Conservation (phyloP, 1,284 basidiomycete genomes). For the Xanthoconium separans region DNA sequence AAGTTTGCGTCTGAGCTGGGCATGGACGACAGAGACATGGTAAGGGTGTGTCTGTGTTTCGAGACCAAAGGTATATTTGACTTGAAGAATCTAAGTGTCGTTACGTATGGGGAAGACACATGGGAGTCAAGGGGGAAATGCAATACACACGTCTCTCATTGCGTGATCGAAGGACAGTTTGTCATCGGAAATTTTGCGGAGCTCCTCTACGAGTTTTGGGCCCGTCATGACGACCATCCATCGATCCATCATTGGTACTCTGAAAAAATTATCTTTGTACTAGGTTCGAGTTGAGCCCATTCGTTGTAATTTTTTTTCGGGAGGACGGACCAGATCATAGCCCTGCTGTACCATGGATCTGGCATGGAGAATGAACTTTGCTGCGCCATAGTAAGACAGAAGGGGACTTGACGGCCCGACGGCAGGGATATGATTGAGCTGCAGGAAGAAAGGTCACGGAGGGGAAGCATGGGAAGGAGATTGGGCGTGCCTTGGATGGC, state of each 20-base stretch:
- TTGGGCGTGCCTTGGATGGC: slow-evolving; percentile 26
- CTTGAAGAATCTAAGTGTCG: slow-evolving; percentile 32
- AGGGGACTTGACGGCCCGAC: slow-evolving; percentile 37
- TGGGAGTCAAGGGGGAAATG: slow-evolving; percentile 2
- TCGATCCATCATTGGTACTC: slow-evolving; percentile 37
- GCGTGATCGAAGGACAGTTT: slow-evolving; percentile 37
- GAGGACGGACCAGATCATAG: slow-evolving; percentile 34
- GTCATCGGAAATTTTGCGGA: slow-evolving; percentile 38
- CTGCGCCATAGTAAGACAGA: slow-evolving; percentile 36
- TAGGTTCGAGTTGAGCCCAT: slow-evolving; percentile 21
- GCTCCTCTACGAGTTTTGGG: slow-evolving; percentile 35
- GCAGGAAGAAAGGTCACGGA: not conserved
- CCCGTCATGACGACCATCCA: slow-evolving; percentile 39
- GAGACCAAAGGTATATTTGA: slow-evolving; percentile 39
- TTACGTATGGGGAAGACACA: slow-evolving; percentile 15
- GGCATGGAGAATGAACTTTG: slow-evolving; percentile 32
- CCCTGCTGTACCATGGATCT: slow-evolving; percentile 37
- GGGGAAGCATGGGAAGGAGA: not conserved
- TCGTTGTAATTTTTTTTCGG: not conserved
- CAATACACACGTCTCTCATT: slow-evolving; percentile 32
- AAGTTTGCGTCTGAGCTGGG: slow-evolving; percentile 40
- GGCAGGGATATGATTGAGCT: slow-evolving; percentile 36
- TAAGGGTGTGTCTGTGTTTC: slow-evolving; percentile 36
- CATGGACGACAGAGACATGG: slow-evolving; percentile 37
- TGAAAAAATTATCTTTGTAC: slow-evolving; percentile 37